phyloP scores from a whole-genome alignment of 768 basidiomycete genomes.

The Peribolospora baueri region DNA sequence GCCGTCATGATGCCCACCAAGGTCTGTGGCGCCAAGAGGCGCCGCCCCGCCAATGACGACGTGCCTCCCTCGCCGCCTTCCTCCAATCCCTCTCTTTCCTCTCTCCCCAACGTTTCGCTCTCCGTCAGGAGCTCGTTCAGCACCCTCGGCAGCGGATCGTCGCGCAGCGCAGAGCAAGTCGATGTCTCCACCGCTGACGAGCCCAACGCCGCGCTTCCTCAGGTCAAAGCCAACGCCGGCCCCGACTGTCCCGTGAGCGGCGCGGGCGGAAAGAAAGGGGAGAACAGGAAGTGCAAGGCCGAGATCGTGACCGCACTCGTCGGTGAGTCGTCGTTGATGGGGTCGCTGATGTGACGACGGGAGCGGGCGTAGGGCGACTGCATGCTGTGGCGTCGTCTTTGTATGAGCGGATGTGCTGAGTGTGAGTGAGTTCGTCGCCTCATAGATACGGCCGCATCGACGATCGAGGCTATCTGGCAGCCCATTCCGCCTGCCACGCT shows the following conservation, averaged over 20 bases:
- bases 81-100: background rate
- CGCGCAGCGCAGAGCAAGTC: background rate
- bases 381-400: background rate
- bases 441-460: constrained; percentile 6
- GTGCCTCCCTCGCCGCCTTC: too few species aligned
- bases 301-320: background rate
- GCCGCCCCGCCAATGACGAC: too few species aligned
- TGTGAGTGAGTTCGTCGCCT: background rate
- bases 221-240: background rate
- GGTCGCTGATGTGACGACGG: too few species aligned
- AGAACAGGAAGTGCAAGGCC: background rate
- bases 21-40: too few species aligned
- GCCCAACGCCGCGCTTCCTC: background rate
- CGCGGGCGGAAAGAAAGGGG: background rate
- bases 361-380: background rate
- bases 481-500: background rate
- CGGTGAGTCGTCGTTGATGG: background rate
- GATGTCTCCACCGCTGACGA: background rate
- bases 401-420: background rate
- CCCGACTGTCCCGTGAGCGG: background rate
- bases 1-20: too few species aligned
- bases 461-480: constrained; percentile 11
- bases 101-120: background rate
- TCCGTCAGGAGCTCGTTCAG: background rate
- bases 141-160: background rate